These are phyloP conservation scores for Lipomyces yamadae DNA, from an alignment of 805 yeast genomes.

Conservation along the genomic window DNA sequence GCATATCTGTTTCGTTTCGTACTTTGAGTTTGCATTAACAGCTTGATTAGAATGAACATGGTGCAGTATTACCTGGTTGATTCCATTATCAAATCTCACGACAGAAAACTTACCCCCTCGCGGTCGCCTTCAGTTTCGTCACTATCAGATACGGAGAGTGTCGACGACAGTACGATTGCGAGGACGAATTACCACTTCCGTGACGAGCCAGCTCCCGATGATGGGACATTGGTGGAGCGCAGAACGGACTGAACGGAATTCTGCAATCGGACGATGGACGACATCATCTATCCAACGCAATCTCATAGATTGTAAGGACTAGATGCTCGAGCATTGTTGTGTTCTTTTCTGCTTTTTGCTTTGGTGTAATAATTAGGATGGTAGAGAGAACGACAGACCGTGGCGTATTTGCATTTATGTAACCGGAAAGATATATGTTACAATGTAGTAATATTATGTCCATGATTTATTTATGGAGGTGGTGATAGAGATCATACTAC, in stretches of 20 bases:
- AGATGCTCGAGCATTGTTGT: background rate
- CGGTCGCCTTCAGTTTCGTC: background rate
- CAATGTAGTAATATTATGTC: background rate
- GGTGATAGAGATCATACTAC: background rate
- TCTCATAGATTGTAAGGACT: background rate
- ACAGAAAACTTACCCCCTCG: constrained; percentile 18
- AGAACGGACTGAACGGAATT: background rate
- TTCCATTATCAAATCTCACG: constrained; percentile 60
- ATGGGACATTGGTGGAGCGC: constrained; percentile 25
- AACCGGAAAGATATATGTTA: background rate
- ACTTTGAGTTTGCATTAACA: background rate
- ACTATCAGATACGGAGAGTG: background rate
- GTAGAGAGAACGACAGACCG: background rate
- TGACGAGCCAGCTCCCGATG: constrained; percentile 29
- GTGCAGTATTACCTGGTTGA: constrained; percentile 62
- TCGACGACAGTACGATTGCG: constrained; percentile 6
- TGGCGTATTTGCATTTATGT: background rate
- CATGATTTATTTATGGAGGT: background rate
- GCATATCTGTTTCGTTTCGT: constrained; percentile 6
- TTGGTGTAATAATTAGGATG: background rate
- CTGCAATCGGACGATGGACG: background rate
- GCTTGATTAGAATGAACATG: constrained; percentile 47
- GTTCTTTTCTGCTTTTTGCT: background rate
- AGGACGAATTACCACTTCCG: constrained; percentile 14
- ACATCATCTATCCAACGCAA: background rate